Conservation (phyloP, 1,284 basidiomycete species). For the Fomitopsis betulina region DNA sequence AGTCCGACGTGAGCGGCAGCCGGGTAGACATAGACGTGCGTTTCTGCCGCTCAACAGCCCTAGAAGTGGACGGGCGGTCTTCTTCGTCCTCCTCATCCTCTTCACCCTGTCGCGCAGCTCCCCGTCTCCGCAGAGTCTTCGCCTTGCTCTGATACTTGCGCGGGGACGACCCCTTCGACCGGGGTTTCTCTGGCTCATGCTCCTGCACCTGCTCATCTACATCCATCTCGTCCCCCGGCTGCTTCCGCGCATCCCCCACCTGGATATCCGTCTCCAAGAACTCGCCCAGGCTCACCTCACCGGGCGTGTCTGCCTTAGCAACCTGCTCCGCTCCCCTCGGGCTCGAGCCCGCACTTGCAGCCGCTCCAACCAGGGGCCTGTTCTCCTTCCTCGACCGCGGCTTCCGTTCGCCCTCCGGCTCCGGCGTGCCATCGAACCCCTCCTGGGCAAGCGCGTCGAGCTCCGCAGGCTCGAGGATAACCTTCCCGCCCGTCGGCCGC, state of each 20-base stretch:
- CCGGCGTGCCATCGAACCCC: conserved; percentile 9
- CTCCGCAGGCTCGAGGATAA: conserved; percentile 28
- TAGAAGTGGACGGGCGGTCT: not conserved
- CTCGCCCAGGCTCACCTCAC: conserved; percentile 16
- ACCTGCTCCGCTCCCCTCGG: conserved; percentile 18
- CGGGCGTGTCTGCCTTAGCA: conserved; percentile 17
- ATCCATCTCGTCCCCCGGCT: conserved; percentile 15
- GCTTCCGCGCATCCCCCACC: conserved; percentile 7
- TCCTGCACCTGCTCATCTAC: conserved; percentile 16
- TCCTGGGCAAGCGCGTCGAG: conserved; percentile 24
- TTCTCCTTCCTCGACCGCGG: conserved; percentile 12
- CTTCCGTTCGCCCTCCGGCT: conserved; percentile 11
- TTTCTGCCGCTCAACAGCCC: not conserved
- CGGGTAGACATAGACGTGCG: not conserved
- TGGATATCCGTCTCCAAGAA: conserved; percentile 23
- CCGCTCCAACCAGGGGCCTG: conserved; percentile 8
- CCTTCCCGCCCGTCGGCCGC: conserved; percentile 37
- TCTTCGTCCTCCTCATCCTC: not conserved
- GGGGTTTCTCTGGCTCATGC: not conserved
- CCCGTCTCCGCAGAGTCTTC: conserved; percentile 7
- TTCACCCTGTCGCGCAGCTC: not conserved
- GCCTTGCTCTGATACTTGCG: conserved; percentile 10
- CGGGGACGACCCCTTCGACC: not conserved
- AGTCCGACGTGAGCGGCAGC: not conserved
- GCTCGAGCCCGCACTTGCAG: conserved; percentile 16